phyloP scores from a whole-genome alignment of 2,329 filamentous ascomycete species.

The Lachnellula cervina region DNA sequence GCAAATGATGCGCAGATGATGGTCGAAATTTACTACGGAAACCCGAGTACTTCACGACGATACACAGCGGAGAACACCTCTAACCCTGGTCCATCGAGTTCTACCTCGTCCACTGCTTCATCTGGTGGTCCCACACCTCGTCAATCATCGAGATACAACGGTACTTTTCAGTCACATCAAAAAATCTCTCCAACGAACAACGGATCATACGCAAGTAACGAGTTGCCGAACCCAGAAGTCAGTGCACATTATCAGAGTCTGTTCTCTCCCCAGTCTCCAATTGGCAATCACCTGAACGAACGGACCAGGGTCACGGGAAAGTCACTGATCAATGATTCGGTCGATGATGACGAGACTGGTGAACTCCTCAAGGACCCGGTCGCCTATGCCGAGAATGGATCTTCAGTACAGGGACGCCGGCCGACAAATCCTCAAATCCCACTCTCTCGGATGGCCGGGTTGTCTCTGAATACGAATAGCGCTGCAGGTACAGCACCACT shows the following conservation, averaged over 20 bases:
- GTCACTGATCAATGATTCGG: slow-evolving; percentile 65
- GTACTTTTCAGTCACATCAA: slow-evolving; percentile 47
- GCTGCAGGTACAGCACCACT: slow-evolving; percentile 34
- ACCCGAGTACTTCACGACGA: slow-evolving; percentile 37
- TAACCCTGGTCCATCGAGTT: slow-evolving; percentile 37
- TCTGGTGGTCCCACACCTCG: slow-evolving; percentile 30
- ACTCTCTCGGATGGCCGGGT: slow-evolving; percentile 59
- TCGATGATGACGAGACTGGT: slow-evolving; percentile 66
- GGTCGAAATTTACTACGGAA: slow-evolving; percentile 50
- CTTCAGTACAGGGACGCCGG: slow-evolving; percentile 51
- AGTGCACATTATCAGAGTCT: slow-evolving; percentile 53
- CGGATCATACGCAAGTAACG: slow-evolving; percentile 48
- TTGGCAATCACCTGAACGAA: slow-evolving; percentile 64
- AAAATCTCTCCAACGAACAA: slow-evolving; percentile 50
- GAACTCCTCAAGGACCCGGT: slow-evolving; percentile 68
- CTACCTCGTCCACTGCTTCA: slow-evolving; percentile 38
- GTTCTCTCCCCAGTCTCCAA: slow-evolving; percentile 70
- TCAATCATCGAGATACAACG: slow-evolving; percentile 49
- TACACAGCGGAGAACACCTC: slow-evolving; percentile 48
- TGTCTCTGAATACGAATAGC: slow-evolving; percentile 67
- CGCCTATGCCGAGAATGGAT: slow-evolving; percentile 68
- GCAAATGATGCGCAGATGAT: slow-evolving; percentile 48
- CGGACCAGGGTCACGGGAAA: slow-evolving; percentile 60
- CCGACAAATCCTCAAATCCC: slow-evolving; percentile 69
- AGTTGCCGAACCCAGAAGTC: slow-evolving; percentile 55